phyloP scores from a whole-genome alignment of 495 filamentous ascomycete genomes.

The Neurospora pannonica region DNA sequence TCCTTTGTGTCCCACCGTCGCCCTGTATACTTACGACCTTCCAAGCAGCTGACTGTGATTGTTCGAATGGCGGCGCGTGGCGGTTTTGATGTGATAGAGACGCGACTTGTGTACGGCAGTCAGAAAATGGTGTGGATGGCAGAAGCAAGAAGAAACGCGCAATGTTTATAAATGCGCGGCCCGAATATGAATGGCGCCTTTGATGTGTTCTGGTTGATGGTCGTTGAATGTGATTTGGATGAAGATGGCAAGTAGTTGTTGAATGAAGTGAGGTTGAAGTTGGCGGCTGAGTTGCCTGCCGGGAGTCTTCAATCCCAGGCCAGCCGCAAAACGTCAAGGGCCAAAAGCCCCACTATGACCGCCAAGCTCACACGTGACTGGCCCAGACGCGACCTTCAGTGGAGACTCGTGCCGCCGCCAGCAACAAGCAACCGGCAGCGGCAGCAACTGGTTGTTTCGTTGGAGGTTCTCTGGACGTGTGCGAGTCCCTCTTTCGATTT shows the following conservation, averaged over 20 bases:
- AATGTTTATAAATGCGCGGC: not conserved
- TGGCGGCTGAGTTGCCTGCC: not conserved
- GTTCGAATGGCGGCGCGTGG: not conserved
- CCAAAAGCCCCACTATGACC: not conserved
- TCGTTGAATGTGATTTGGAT: not conserved
- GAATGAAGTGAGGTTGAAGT: not conserved
- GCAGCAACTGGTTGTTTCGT: not conserved
- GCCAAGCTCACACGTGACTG: not conserved
- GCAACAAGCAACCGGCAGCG: not conserved
- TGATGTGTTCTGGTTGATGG: not conserved
- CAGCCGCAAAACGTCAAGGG: not conserved
- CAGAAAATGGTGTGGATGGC: not conserved
- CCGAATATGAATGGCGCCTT: not conserved
- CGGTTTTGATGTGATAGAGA: not conserved
- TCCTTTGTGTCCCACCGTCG: not conserved
- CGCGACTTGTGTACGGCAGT: not conserved
- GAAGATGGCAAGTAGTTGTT: not conserved
- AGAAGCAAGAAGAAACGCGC: accelerated
- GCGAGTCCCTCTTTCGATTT: not conserved
- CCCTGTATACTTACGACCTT: not conserved
- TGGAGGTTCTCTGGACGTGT: not conserved
- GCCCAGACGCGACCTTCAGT: not conserved
- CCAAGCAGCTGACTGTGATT: not conserved
- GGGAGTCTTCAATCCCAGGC: not conserved
- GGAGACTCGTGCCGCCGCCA: not conserved